Evolutionary conservation across 1,284 basidiomycete species (phyloP).

Genomic region (Sanguinoderma infundibulare): DNA sequence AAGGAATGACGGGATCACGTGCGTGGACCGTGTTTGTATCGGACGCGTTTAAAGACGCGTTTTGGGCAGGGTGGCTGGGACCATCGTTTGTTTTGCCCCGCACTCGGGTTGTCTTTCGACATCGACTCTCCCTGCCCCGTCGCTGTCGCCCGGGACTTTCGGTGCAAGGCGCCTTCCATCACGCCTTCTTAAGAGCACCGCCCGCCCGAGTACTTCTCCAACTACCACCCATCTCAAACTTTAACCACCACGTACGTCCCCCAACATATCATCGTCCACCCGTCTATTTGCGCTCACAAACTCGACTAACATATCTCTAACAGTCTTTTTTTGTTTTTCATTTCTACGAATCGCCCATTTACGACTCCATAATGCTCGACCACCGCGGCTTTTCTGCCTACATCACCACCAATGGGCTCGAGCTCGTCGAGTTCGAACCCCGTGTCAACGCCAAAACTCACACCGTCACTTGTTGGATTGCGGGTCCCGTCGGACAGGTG

Average conservation of each 20-base stretch:
- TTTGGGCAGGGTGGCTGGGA: background rate
- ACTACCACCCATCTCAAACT: background rate
- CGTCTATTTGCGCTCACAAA: no score
- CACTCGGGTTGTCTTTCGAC: background rate
- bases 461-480: slow-evolving; percentile 67
- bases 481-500: slow-evolving; percentile 60
- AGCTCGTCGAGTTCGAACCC: slow-evolving; percentile 56
- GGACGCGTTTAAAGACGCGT: background rate
- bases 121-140: background rate
- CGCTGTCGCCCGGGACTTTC: background rate
- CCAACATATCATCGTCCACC: background rate
- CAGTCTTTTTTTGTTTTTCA: background rate
- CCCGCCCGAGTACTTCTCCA: background rate
- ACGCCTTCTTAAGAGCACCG: slow-evolving; percentile 10
- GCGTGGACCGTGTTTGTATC: background rate
- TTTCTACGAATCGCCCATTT: background rate
- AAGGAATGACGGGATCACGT: slow-evolving; percentile 1
- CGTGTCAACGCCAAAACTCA: slow-evolving; percentile 46
- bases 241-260: slow-evolving; percentile 6
- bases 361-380: slow-evolving; percentile 47
- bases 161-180: slow-evolving; percentile 4
- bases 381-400: slow-evolving; percentile 69
- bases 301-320: background rate
- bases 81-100: background rate
- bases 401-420: slow-evolving; percentile 54